These are phyloP conservation scores for Ceratocystis diversiconidia DNA, from an alignment of 2,329 filamentous ascomycete species.

Conservation along the genomic window DNA sequence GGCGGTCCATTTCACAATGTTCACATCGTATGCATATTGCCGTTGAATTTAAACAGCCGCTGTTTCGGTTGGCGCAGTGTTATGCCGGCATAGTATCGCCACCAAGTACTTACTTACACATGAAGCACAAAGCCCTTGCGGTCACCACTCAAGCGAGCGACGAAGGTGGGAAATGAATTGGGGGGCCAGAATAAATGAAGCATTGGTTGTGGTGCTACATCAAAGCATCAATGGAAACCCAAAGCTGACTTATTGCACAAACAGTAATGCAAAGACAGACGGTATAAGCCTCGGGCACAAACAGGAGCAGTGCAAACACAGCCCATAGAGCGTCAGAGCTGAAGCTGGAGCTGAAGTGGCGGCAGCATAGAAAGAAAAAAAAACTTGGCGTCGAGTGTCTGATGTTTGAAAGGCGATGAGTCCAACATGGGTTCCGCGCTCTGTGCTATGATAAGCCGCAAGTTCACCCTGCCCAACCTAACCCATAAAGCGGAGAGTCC, in stretches of 20 bases:
- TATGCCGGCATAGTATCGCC: neutral
- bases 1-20: neutral
- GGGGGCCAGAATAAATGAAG: too few species aligned
- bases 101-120: neutral
- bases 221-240: neutral
- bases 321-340: neutral
- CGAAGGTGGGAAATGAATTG: neutral
- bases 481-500: neutral
- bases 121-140: neutral
- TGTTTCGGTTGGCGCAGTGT: neutral
- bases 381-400: neutral
- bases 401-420: neutral
- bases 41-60: neutral
- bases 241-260: neutral
- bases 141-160: neutral
- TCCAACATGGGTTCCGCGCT: neutral
- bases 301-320: neutral
- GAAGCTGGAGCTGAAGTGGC: neutral
- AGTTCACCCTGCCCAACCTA: neutral
- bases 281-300: neutral
- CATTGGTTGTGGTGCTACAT: too few species aligned
- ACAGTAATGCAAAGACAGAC: neutral
- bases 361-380: neutral
- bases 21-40: neutral
- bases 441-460: neutral